phyloP scores from a whole-genome alignment of 768 basidiomycete species.

The Chalciporus pseudorubinellus region DNA sequence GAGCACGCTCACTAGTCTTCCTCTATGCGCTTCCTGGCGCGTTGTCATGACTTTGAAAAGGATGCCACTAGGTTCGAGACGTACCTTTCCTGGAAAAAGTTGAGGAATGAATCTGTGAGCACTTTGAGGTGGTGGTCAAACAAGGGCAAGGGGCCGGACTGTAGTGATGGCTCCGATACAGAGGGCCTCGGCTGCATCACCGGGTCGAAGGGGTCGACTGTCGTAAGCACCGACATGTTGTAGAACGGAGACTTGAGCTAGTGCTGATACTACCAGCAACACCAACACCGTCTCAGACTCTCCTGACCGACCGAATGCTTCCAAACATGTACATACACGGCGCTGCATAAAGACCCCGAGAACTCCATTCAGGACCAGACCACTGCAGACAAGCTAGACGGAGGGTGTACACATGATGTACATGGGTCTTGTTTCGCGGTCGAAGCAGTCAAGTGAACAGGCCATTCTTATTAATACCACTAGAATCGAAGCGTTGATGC shows the following conservation, averaged over 20 bases:
- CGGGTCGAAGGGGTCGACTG: slow-evolving; percentile 26
- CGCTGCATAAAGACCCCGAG: slow-evolving; percentile 7
- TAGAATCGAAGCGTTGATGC: too few relatives aligned
- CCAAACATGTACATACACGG: slow-evolving; percentile 27
- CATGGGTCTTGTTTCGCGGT: background rate
- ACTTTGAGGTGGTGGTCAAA: slow-evolving; percentile 72
- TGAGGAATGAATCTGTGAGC: slow-evolving; percentile 70
- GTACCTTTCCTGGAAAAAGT: slow-evolving; percentile 85
- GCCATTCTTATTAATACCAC: too few relatives aligned
- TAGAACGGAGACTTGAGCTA: background rate
- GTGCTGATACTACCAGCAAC: background rate
- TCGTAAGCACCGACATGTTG: slow-evolving; percentile 19
- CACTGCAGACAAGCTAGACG: too few relatives aligned
- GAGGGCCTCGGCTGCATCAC: slow-evolving; percentile 22
- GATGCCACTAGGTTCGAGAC: slow-evolving; percentile 21
- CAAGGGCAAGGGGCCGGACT: slow-evolving; percentile 57
- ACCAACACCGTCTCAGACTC: background rate
- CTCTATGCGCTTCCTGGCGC: slow-evolving; percentile 72
- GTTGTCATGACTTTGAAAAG: slow-evolving; percentile 15
- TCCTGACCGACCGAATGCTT: background rate
- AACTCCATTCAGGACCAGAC: background rate
- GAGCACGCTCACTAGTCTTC: slow-evolving; percentile 66
- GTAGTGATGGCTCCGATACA: slow-evolving; percentile 25
- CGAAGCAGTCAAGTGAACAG: too few relatives aligned
- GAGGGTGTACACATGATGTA: too few relatives aligned